Conservation (phyloP, 176 grass and related monocot species). For the Zea mays region DNA sequence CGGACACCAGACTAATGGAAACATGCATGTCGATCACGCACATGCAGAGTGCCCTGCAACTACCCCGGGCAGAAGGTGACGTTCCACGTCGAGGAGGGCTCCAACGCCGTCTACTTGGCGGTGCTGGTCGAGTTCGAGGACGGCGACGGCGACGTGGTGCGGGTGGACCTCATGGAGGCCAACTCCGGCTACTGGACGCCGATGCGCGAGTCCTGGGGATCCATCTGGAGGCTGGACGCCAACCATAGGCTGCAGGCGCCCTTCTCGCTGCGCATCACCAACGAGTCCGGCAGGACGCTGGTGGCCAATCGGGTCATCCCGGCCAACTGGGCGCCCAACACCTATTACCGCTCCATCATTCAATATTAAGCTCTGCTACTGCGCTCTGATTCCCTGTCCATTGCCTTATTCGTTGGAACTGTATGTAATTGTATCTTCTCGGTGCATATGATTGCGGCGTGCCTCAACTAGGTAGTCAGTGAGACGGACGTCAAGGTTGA, state of each 20-base stretch:
- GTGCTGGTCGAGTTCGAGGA: slow-evolving; percentile 67
- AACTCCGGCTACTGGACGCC: slow-evolving; percentile 53
- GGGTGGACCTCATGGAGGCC: slow-evolving; percentile 59
- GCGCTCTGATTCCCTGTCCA: too few relatives aligned
- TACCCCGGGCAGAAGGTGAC: slow-evolving; percentile 51
- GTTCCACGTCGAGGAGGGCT: slow-evolving; percentile 77
- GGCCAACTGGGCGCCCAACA: slow-evolving; percentile 55
- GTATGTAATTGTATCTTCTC: too few relatives aligned
- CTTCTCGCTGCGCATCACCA: slow-evolving; percentile 75
- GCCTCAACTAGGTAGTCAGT: too few relatives aligned
- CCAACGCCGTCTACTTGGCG: slow-evolving; percentile 67
- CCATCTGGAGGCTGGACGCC: slow-evolving; percentile 67
- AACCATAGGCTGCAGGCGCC: slow-evolving; percentile 49
- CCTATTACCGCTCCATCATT: slow-evolving; percentile 59
- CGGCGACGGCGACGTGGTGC: slow-evolving; percentile 59
- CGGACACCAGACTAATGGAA: too few relatives aligned
- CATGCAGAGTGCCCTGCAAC: slow-evolving; percentile 60
- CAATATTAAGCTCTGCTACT: too few relatives aligned
- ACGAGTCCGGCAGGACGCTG: slow-evolving; percentile 49
- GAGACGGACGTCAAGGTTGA: too few relatives aligned
- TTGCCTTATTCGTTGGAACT: too few relatives aligned
- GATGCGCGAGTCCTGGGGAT: slow-evolving; percentile 64
- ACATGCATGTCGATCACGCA: too few relatives aligned
- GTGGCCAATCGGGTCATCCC: slow-evolving; percentile 74
- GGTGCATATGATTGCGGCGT: too few relatives aligned